Percentiles rank a stretch among this genome's conserved stretches.
phyloP scores from a whole-genome alignment of 495 filamentous ascomycete genomes.

The Neohortaea acidophila region DNA sequence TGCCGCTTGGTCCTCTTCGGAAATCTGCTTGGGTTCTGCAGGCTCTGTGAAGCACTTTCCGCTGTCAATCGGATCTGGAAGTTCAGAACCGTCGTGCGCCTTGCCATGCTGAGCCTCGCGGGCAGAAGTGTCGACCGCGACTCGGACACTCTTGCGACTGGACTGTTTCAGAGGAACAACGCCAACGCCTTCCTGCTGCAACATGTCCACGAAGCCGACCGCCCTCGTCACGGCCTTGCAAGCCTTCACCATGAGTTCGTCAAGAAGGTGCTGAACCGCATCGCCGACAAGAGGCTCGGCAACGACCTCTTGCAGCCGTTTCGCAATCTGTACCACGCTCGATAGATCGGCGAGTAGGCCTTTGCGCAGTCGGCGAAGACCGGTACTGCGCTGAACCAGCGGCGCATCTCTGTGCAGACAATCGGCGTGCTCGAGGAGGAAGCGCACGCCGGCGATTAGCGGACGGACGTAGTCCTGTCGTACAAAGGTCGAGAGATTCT shows the following conservation, averaged over 20 bases:
- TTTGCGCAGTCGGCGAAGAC: conserved; percentile 69
- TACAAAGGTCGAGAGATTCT: conserved; percentile 52
- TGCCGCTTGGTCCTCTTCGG: too few species aligned
- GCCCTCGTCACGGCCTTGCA: conserved; percentile 88
- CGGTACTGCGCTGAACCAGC: conserved; percentile 56
- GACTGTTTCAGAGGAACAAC: too few species aligned
- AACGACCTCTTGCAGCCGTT: conserved; percentile 56
- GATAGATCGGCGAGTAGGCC: conserved; percentile 78
- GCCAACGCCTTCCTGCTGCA: conserved; percentile 49
- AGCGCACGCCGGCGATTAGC: conserved; percentile 83
- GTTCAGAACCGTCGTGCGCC: too few species aligned
- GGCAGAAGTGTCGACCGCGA: too few species aligned
- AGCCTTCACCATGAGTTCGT: conserved; percentile 83
- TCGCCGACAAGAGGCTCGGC: conserved; percentile 38
- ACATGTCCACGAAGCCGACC: conserved; percentile 81
- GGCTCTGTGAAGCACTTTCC: too few species aligned
- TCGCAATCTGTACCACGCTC: conserved; percentile 71
- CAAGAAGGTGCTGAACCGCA: conserved; percentile 55
- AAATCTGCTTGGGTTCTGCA: too few species aligned
- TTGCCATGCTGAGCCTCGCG: too few species aligned
- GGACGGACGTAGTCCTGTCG: conserved; percentile 84
- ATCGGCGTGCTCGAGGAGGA: conserved; percentile 71
- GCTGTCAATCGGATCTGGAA: too few species aligned
- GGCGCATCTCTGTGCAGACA: conserved; percentile 72
- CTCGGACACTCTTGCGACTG: too few species aligned